These are phyloP conservation scores for Wakefieldia striispora DNA, from an alignment of 768 basidiomycete species.

Conservation along the genomic window DNA sequence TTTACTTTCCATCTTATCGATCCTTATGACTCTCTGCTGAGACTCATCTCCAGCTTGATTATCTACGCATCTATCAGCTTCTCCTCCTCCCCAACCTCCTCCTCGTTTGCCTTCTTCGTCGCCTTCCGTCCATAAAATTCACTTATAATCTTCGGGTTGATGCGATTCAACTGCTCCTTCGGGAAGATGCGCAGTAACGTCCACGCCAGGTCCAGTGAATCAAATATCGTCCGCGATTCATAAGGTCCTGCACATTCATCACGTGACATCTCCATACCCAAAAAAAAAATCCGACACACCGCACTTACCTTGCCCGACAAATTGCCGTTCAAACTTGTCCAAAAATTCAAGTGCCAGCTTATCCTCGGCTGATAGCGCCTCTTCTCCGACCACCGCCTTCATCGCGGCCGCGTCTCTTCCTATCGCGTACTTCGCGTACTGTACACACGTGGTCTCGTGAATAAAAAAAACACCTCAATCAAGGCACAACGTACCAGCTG, in stretches of 20 bases:
- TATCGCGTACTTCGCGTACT: constrained; percentile 99
- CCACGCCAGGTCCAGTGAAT: constrained; percentile 97
- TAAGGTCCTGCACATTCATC: constrained; percentile 63
- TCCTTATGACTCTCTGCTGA: not conserved
- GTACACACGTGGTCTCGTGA: constrained; percentile 33
- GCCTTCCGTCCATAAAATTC: constrained; percentile 91
- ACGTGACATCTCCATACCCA: not conserved
- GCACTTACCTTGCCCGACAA: constrained; percentile 87
- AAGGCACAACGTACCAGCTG: constrained; percentile 70
- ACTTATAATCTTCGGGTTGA: constrained; percentile 92
- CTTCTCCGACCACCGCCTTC: constrained; percentile 99
- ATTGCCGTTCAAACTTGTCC: constrained; percentile 96
- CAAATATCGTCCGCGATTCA: constrained; percentile 94
- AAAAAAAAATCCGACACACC: fast-evolving
- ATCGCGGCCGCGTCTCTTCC: constrained; percentile 96
- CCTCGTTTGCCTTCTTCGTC: constrained; percentile 56
- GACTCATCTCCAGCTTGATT: constrained; percentile 15
- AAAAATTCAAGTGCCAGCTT: constrained; percentile 97
- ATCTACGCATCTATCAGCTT: constrained; percentile 66
- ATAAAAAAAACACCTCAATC: constrained; percentile 12
- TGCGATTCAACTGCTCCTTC: constrained; percentile 96
- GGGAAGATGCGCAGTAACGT: constrained; percentile 96
- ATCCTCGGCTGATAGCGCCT: constrained; percentile 92
- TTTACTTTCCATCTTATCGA: constrained; percentile 25
- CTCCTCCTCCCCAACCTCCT: constrained; percentile 33